Evolutionary conservation across 345 rosid genomes (phyloP), one percentile per base, ranked within the genome.

Genomic region (Isatis tinctoria): DNA sequence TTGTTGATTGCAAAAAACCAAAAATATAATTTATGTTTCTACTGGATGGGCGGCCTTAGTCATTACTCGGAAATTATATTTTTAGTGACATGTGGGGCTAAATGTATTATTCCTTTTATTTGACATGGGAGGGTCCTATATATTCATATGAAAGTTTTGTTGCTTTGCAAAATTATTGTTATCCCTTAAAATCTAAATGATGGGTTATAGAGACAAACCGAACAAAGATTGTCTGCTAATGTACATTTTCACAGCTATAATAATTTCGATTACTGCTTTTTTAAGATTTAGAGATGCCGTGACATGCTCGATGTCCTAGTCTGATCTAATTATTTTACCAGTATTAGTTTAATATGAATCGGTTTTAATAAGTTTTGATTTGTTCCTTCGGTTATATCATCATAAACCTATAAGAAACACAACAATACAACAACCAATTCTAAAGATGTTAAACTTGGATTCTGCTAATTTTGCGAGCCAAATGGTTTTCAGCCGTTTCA

Each of bases 121-220:
- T 37, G 52, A 60, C 47, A 67, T 67, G 53, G 59, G 78, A 45
- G 51, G 65, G 78, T 74, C 73, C 20, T 37, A n/a, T n/a, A n/a
- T n/a, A 9, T 60, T 49, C 13, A 30, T 51, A 40, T 69, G 45
- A 43, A 69, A 53, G 35, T 44, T 62, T 26, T 62, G 73, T 60
- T 67, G 63, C 69, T 60, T 75, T 68, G 79, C 57, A 22, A 68
- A 60, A 60, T 60, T 60, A 49, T 75, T 74, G 67, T 59, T 28
- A 39, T 27, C 4, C 41, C 28, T 60, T 60, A 7, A 30, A 51
- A 48, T 60, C 60, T 40, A 67, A 51, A 68, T 60, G 28, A 51
- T 75, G 79, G 67, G 63, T 20, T 60, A 51, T 41, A 68, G 51
- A 60, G 74, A 68, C 79, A 68, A 68, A 51, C 26, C 48, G 63